Evolutionary conservation across 208 protist species (phyloP), one percentile per base, ranked within the genome.

Genomic region (Strigomonas culicis): DNA sequence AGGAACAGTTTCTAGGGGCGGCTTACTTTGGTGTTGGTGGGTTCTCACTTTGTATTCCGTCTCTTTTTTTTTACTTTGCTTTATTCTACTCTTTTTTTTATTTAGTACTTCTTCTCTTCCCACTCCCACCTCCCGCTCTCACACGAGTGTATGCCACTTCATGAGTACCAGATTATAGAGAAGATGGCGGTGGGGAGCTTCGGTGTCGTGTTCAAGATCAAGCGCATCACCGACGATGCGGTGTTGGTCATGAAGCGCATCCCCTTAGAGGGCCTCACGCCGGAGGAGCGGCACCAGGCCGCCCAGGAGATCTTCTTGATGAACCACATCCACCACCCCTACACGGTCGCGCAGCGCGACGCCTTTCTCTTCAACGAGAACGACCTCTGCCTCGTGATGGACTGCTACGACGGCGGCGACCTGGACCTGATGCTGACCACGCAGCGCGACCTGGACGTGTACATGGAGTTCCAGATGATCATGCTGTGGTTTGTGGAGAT

Each of bases 321-420:
- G 86, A 79, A 59, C n/a, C 64, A 70, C 39, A 80, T 96, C 10
- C 72, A 85, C 47, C 90, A 96, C 71, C 88, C 90, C 15, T 92
- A 82, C 59, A 86, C 94, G 49, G 86, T 90, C 22, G 64, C 63
- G 2, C 86, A 93, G 53, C 74, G 66, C 0, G 90, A 96, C 43
- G 82, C 86, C 19, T 96, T 96, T 63, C 66, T 93, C 1, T 93
- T 86, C 66, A 87, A 90, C 59, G 70, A 79, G 21, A 64, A 89
- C 61, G 83, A 92, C 59, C 65, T 97, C 17, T 97, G 87, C 67
- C 70, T 97, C 53, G 79, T 97, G 24, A 93, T 97, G 86, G 88
- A 97, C 30, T 96, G 92, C 77, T 94, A 94, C 75, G 84, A 83
- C 66, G 89, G 89, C 44, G 91, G 93, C 2, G 93, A 97, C 75